Evolutionary conservation across 1,139 yeast species (phyloP), one percentile per base, ranked within the genome.

Genomic region (Kodamaea derodonti): DNA sequence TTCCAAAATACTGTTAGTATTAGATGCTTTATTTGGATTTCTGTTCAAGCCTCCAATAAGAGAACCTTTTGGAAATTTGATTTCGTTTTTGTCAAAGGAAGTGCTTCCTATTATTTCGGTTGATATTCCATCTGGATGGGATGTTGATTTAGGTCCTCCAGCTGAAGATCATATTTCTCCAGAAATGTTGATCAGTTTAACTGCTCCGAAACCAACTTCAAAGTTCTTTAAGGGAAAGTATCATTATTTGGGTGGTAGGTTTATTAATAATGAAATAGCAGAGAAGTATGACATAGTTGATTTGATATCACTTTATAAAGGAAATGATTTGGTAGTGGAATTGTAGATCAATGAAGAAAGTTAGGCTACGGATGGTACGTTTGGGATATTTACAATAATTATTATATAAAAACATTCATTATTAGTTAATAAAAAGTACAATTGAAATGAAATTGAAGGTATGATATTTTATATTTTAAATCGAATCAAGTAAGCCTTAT

Each of bases 121-220:
- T 1, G 98, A 92, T 54, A 79, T 90, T 27, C 98, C 98, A 0
- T 84, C 95, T 0, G 95, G 97, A 0, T 92, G 98, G 98, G 94
- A 88, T 53, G 97, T 92, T 4, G 95, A 92, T 51, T 52, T 70
- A 4, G 98, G 98, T 0, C 95, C 95, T 0, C 49, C 56, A 0
- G 62, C 56, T 3, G 54, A 58, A 1, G 11, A 6, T 10, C 72
- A 69, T 20, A 70, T 74, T 4, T 50, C 61, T 13, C 95, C 98
- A 0, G 60, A 72, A 4, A 78, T 79, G 47, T 65, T 92, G 37
- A 78, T 92, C 7, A 84, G 95, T 34, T 64, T 92, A 36, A 90
- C 97, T 0, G 97, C 96, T 0, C 98, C 98, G 4, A 92, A 92
- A 53, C 95, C 95, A 0, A 88, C 95, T 36, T 78, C 95, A 4